Evolutionary conservation across 148 eudicot genomes (phyloP), one percentile per base, ranked within the genome.

Genomic region (Cornus controversa): DNA sequence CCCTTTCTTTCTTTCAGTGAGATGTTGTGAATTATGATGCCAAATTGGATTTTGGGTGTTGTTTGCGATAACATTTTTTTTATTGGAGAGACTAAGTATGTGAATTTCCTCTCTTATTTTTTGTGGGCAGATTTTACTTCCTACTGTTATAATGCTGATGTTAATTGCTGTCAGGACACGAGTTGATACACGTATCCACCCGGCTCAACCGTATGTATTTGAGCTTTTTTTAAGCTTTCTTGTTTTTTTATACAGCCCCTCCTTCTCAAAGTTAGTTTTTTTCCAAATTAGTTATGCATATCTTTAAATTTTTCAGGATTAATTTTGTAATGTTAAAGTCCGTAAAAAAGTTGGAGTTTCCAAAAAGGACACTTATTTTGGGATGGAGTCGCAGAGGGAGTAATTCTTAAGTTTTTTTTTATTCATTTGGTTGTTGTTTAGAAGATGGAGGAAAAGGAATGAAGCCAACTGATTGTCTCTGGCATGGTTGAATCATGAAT

Each of bases 121-220:
- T 37, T 63, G 22, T 79, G 86, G 63, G 75, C 89, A 96, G 99
- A 86, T 96, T 83, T 85, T 96, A 78, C 93, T 96, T 76, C 99
- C 99, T 2, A 87, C 97, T 57, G 76, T 87, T 73, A 94, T 96
- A 79, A 90, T 96, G 99, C 85, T 96, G 90, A 87, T 96, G 98
- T 84, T 96, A 84, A 92, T 96, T 50, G 99, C 93, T 84, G 89
- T 96, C 72, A 86, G 98, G 71, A 90, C 91, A 42, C 93, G 79
- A 86, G 94, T 89, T 87, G 98, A 96, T 81, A 91, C 94, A 23
- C 89, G 77, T 64, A 77, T 90, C 71, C 99, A 96, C 83, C 91
- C 92, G 79, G 92, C 93, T 10, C 91, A 96, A 69, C 84, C 97
- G 99, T 96, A 93, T 77, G 98, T 70, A 27, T 66, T 77, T 80